These are phyloP conservation scores for Paralagenidium karlingii DNA, from an alignment of 352 stramenopile genomes.

Conservation along the genomic window DNA sequence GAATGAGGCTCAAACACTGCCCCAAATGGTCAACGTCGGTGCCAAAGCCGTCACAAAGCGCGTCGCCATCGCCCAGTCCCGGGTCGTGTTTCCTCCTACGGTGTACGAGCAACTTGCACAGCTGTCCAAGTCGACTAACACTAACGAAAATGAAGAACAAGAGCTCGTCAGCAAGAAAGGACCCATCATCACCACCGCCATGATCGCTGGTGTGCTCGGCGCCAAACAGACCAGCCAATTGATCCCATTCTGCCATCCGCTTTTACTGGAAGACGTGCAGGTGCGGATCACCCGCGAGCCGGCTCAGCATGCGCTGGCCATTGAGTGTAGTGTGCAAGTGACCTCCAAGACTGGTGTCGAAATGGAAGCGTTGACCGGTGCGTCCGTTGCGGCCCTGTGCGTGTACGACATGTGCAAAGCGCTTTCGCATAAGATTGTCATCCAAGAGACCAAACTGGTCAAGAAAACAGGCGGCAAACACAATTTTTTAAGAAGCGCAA, in stretches of 20 bases:
- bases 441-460: conserved; percentile 83
- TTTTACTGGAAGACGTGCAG: conserved; percentile 86
- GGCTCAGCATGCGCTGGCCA: conserved; percentile 40
- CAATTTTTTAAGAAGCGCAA: too few species aligned
- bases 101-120: conserved; percentile 67
- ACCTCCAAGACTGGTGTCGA: conserved; percentile 92
- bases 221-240: conserved; percentile 89
- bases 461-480: conserved; percentile 89
- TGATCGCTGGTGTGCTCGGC: conserved; percentile 87
- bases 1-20: conserved; percentile 18
- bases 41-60: conserved; percentile 72
- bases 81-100: conserved; percentile 72
- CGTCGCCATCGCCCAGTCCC: conserved; percentile 68
- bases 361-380: conserved; percentile 93
- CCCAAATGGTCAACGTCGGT: conserved; percentile 88
- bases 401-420: conserved; percentile 99
- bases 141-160: conserved; percentile 5
- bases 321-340: conserved; percentile 83
- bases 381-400: conserved; percentile 88
- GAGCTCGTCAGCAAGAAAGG: conserved; percentile 73
- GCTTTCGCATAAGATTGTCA: conserved; percentile 91
- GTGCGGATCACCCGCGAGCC: conserved; percentile 57
- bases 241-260: conserved; percentile 90
- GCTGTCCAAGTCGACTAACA: conserved; percentile 1
- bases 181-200: conserved; percentile 84